Evolutionary conservation across 768 basidiomycete genomes (phyloP).

Genomic region (Clathrus columnatus): DNA sequence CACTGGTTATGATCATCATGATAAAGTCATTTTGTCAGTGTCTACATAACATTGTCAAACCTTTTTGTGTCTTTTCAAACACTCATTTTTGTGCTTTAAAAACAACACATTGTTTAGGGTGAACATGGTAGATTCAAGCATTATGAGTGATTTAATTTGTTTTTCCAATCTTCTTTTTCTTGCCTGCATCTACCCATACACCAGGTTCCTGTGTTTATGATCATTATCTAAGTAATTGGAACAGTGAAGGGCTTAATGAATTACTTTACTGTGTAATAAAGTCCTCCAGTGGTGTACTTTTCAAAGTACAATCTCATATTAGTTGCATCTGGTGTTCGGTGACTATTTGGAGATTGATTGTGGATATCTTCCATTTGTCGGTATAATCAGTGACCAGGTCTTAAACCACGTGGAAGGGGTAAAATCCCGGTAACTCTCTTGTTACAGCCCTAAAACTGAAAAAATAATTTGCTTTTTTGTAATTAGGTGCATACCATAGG

Average conservation of each 20-base stretch:
- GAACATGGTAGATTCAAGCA: slow-evolving; percentile 38
- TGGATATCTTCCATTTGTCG: slow-evolving; percentile 25
- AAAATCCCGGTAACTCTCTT: slow-evolving; percentile 6
- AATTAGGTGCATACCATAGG: slow-evolving; percentile 31
- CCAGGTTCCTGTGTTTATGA: slow-evolving; percentile 30
- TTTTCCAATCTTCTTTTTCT: slow-evolving; percentile 31
- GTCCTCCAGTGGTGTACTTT: slow-evolving; percentile 41
- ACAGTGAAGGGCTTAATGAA: slow-evolving; percentile 13
- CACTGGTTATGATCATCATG: slow-evolving; percentile 59
- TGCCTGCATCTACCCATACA: slow-evolving; percentile 42
- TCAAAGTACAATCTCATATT: slow-evolving; percentile 42
- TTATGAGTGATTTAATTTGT: slow-evolving; percentile 40
- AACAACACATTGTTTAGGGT: slow-evolving; percentile 48
- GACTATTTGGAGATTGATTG: slow-evolving; percentile 33
- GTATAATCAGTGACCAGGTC: slow-evolving; percentile 5
- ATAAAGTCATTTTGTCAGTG: slow-evolving; percentile 28
- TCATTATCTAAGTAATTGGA: not conserved
- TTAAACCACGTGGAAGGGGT: slow-evolving; percentile 5
- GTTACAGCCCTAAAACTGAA: not conserved
- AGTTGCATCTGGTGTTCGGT: slow-evolving; percentile 32
- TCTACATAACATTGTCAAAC: slow-evolving; percentile 8
- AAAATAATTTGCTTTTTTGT: not conserved
- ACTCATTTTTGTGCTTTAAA: slow-evolving; percentile 38
- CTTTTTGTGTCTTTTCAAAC: slow-evolving; percentile 39
- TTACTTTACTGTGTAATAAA: slow-evolving; percentile 41